These are phyloP conservation scores for Cyberlindnera petersonii DNA, from an alignment of 805 yeast species.

Conservation along the genomic window DNA sequence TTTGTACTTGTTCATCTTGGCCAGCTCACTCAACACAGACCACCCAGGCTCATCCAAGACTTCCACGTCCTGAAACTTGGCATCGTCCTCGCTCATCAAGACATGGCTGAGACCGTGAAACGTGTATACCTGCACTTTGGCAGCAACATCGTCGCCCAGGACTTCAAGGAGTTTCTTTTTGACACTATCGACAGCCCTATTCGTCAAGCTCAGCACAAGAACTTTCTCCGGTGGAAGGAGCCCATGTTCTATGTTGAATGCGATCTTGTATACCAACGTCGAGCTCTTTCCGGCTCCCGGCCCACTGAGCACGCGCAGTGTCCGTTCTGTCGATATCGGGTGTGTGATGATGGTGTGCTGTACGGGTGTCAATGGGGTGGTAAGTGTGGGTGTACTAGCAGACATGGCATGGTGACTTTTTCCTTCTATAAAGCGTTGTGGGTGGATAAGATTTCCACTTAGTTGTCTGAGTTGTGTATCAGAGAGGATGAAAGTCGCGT, in stretches of 20 bases:
- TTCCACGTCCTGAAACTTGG: constrained; percentile 26
- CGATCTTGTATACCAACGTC: constrained; percentile 52
- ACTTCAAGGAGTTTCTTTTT: constrained; percentile 29
- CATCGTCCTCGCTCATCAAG: constrained; percentile 38
- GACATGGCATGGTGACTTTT: constrained; percentile 2
- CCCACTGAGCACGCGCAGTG: constrained; percentile 57
- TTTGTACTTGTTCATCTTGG: constrained; percentile 11
- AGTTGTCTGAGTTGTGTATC: too few relatives aligned
- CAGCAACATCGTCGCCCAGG: constrained; percentile 37
- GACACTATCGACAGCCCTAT: constrained; percentile 55
- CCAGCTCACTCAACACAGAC: constrained; percentile 32
- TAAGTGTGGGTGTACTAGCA: too few relatives aligned
- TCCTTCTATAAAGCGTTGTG: too few relatives aligned
- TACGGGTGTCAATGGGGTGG: constrained; percentile 32
- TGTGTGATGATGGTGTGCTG: constrained; percentile 44
- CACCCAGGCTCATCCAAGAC: constrained; percentile 56
- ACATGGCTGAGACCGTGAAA: constrained; percentile 61
- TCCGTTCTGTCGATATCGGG: constrained; percentile 36
- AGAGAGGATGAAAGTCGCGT: too few relatives aligned
- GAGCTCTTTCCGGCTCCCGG: constrained; percentile 75
- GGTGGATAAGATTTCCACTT: too few relatives aligned
- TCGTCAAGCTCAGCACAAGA: constrained; percentile 63
- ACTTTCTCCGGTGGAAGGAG: constrained; percentile 48
- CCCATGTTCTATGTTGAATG: constrained; percentile 38
- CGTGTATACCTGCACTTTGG: constrained; percentile 40